phyloP scores from a whole-genome alignment of 2,329 filamentous ascomycete genomes.

The Nemania bipapillata region DNA sequence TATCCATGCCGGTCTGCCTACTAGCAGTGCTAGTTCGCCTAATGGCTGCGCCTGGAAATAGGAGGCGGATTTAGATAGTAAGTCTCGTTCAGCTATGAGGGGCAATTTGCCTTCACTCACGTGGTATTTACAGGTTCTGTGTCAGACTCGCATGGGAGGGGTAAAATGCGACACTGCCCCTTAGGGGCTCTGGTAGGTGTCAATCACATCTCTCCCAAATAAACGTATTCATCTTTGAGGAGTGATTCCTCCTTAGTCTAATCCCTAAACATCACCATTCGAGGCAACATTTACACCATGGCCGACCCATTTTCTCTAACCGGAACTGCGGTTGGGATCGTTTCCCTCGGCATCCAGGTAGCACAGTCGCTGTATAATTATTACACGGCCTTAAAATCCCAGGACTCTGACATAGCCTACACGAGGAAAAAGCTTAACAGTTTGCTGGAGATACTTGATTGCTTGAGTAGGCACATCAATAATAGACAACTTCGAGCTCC shows the following conservation, averaged over 20 bases:
- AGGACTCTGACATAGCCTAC: neutral
- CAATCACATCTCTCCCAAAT: too few species aligned
- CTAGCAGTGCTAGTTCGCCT: too few species aligned
- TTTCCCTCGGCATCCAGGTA: constrained; percentile 1
- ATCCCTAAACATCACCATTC: neutral
- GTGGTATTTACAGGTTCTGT: neutral
- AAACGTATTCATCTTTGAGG: too few species aligned
- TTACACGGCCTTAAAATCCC: neutral
- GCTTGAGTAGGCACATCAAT: neutral
- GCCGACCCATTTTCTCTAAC: neutral
- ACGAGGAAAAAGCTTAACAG: neutral
- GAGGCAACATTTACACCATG: neutral
- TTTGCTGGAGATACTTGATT: neutral
- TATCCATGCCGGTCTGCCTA: too few species aligned
- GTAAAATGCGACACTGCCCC: neutral
- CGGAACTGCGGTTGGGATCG: neutral
- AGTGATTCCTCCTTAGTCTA: neutral
- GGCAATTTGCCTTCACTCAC: too few species aligned
- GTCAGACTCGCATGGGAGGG: neutral
- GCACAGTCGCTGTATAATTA: neutral
- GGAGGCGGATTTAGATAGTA: too few species aligned
- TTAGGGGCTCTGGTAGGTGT: too few species aligned
- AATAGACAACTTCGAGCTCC: neutral
- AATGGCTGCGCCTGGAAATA: too few species aligned
- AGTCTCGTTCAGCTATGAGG: too few species aligned